Evolutionary conservation across 1,284 basidiomycete species (phyloP).

Genomic region (Schizophyllum amplum): DNA sequence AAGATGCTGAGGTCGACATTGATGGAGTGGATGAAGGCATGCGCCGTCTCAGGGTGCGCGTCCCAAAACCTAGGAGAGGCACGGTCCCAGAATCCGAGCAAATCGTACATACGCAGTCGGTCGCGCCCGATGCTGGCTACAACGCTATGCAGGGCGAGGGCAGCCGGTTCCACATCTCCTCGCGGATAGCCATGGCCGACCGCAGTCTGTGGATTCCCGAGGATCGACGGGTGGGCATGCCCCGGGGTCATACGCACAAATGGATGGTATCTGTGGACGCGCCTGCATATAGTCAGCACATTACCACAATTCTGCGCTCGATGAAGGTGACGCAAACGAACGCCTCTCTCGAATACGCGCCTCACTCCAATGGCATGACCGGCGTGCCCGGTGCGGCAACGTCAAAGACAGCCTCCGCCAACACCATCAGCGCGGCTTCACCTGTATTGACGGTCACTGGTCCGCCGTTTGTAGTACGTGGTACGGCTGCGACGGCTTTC

Average conservation of each 20-base stretch:
- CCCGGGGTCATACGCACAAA: conserved; percentile 42
- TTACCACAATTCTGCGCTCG: neutral
- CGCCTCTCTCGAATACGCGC: conserved; percentile 44
- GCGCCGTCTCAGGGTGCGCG: neutral
- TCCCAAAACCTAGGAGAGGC: neutral
- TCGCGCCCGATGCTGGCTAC: neutral
- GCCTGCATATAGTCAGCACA: conserved; percentile 47
- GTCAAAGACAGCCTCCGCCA: too few relatives aligned
- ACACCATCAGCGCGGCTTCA: too few relatives aligned
- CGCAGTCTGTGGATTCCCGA: conserved; percentile 52
- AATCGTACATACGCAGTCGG: neutral
- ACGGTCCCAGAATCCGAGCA: neutral
- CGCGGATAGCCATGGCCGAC: conserved; percentile 54
- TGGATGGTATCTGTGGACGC: conserved; percentile 66
- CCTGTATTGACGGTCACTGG: conserved; percentile 27
- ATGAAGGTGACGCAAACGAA: conserved; percentile 27
- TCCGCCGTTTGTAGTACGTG: conserved; percentile 52
- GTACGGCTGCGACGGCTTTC: conserved; percentile 52
- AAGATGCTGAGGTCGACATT: conserved; percentile 41
- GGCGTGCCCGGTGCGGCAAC: too few relatives aligned
- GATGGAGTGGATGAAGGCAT: conserved; percentile 17
- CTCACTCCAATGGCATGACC: too few relatives aligned
- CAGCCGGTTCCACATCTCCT: conserved; percentile 61
- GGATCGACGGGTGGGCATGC: conserved; percentile 29
- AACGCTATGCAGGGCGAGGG: conserved; percentile 12